These are phyloP conservation scores for Tritrichomonas foetus DNA, from an alignment of 208 protist genomes.

Conservation along the genomic window DNA sequence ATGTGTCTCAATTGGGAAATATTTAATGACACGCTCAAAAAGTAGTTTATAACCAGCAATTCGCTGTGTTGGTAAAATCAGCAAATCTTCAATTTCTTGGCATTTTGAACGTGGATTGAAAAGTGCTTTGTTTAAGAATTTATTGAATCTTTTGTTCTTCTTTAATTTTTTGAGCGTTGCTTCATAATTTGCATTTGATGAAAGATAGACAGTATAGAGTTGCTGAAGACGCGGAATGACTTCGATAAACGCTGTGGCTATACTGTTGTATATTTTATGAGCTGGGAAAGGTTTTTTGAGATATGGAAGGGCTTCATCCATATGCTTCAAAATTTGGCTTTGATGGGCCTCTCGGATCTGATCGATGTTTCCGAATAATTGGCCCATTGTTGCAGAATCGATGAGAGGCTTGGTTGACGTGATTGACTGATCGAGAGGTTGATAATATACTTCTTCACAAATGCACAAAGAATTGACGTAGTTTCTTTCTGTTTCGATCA, in stretches of 20 bases:
- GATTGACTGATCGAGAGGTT: background rate
- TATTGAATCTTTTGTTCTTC: background rate
- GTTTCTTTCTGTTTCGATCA: slow-evolving; percentile 10
- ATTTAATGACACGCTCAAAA: background rate
- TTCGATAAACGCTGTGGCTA: background rate
- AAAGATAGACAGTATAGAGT: background rate
- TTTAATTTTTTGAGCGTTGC: background rate
- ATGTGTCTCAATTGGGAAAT: background rate
- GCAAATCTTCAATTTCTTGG: background rate
- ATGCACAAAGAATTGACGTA: background rate
- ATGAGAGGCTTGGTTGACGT: background rate
- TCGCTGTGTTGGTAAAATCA: background rate
- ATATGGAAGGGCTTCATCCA: background rate
- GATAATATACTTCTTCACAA: background rate
- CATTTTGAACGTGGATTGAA: background rate
- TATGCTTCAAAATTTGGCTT: background rate
- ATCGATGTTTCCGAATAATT: slow-evolving; percentile 4
- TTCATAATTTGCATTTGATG: background rate
- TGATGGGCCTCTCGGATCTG: background rate
- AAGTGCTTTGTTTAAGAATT: background rate
- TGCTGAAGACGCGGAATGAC: background rate
- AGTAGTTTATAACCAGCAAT: background rate
- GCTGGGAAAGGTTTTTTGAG: background rate
- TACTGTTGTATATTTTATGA: background rate
- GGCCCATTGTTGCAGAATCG: background rate